Conservation (phyloP, 2,329 filamentous ascomycete genomes). For the Phaeomoniella chlamydospora region DNA sequence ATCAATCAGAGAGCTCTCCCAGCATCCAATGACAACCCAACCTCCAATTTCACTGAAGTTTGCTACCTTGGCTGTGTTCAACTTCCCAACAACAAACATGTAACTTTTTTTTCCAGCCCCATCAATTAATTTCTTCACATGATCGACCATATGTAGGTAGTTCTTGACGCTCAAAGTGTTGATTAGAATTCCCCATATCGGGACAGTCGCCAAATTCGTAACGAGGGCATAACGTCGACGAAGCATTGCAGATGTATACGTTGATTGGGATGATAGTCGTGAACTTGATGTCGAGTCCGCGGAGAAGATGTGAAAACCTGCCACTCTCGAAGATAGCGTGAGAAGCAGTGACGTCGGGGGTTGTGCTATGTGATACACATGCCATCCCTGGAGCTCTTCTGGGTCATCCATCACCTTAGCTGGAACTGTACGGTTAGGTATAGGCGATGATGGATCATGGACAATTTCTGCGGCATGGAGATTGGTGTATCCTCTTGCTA, state of each 20-base stretch:
- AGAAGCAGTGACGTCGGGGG: constrained; percentile 73
- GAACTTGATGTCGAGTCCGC: constrained; percentile 24
- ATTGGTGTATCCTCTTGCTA: constrained; percentile 50
- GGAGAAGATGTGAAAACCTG: constrained; percentile 63
- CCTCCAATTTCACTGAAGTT: constrained; percentile 93
- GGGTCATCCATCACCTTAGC: constrained; percentile 27
- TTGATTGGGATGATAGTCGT: constrained; percentile 7
- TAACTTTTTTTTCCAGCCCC: constrained; percentile 86
- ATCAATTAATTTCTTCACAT: constrained; percentile 58
- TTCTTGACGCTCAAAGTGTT: constrained; percentile 89
- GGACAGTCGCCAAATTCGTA: constrained; percentile 62
- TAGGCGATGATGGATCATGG: constrained; percentile 61
- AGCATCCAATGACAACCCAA: constrained; percentile 96
- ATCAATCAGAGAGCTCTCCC: constrained; percentile 89
- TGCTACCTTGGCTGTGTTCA: constrained; percentile 89
- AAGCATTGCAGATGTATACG: constrained; percentile 44
- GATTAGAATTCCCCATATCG: constrained; percentile 85
- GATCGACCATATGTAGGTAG: constrained; percentile 67
- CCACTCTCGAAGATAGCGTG: constrained; percentile 70
- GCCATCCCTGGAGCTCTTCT: constrained; percentile 46
- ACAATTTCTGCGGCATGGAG: constrained; percentile 57
- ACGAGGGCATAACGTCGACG: constrained; percentile 80
- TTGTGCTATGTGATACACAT: constrained; percentile 72
- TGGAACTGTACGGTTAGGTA: constrained; percentile 71
- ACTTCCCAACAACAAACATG: constrained; percentile 88